A percentile compares a stretch with the other conserved stretches of the same genome.
Evolutionary conservation across 805 yeast genomes (phyloP).

Genomic region (Pichia deserticola): DNA sequence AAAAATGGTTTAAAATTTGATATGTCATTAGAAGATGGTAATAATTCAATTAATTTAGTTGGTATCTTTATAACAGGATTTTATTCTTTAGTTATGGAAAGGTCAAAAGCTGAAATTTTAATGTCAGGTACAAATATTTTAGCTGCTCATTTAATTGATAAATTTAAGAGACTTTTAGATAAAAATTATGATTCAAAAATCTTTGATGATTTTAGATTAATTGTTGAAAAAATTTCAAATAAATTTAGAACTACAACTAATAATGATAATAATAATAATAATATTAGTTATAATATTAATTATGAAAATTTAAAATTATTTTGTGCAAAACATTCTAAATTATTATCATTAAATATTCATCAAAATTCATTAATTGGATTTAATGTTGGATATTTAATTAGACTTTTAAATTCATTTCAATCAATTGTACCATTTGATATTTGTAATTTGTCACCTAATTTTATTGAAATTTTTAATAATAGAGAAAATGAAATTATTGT

Average conservation of each 20-base stretch:
- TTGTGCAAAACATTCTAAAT: background rate
- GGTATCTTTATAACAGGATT: constrained; percentile 11
- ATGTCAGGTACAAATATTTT: background rate
- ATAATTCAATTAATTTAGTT: constrained; percentile 5
- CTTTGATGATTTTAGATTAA: constrained; percentile 5
- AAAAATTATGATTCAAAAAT: background rate
- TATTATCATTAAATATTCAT: background rate
- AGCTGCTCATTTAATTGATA: background rate
- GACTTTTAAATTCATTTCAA: constrained; percentile 9
- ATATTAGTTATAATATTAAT: background rate
- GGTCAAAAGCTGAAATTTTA: background rate
- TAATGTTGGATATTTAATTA: constrained; percentile 7
- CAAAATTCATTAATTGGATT: constrained; percentile 4
- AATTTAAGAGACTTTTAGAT: constrained; percentile 3
- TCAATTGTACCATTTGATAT: constrained; percentile 11
- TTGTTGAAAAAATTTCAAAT: constrained; percentile 1
- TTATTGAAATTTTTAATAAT: background rate
- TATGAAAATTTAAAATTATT: constrained; percentile 10
- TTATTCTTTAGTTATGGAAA: constrained; percentile 9
- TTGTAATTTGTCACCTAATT: background rate
- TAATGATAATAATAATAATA: too few relatives aligned
- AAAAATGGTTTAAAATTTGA: constrained; percentile 6
- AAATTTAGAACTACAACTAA: background rate
- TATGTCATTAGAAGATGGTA: constrained; percentile 2
- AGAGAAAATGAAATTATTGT: background rate